Percentiles rank a stretch among this genome's conserved stretches.
Conservation (phyloP, 352 stramenopile species). For the Pythium vanterpoolii region DNA sequence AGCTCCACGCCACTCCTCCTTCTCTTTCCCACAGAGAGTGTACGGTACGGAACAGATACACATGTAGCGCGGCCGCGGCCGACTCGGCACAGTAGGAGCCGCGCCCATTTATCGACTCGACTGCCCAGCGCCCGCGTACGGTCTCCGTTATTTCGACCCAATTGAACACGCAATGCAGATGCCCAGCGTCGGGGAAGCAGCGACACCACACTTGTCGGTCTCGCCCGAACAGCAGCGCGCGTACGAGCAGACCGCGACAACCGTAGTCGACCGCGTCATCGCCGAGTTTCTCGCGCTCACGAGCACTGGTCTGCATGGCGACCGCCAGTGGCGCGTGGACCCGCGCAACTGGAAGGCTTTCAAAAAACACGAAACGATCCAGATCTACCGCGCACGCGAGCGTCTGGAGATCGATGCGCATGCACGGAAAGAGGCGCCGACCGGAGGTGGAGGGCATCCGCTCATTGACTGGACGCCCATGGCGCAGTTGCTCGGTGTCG, state of each 20-base stretch:
- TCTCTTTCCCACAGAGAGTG: too few relatives aligned
- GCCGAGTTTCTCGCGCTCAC: neutral
- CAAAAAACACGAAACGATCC: slow-evolving; percentile 13
- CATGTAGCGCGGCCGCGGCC: too few relatives aligned
- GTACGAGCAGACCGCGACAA: neutral
- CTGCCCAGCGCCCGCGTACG: too few relatives aligned
- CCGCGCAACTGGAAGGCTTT: slow-evolving; percentile 14
- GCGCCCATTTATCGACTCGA: too few relatives aligned
- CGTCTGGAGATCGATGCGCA: neutral
- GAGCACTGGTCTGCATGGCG: neutral
- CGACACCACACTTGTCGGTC: neutral
- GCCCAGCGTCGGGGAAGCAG: too few relatives aligned
- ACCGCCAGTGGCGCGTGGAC: neutral
- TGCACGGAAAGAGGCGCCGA: neutral
- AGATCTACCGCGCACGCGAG: slow-evolving; percentile 8
- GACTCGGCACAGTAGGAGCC: too few relatives aligned
- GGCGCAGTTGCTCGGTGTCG: slow-evolving; percentile 3
- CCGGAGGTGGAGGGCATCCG: neutral
- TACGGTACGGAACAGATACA: too few relatives aligned
- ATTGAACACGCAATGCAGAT: too few relatives aligned
- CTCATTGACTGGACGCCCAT: slow-evolving; percentile 3
- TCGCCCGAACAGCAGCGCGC: neutral
- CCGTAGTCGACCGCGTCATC: neutral
- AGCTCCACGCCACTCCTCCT: too few relatives aligned
- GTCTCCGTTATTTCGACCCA: too few relatives aligned